Percentiles rank a stretch among this genome's conserved stretches.
Evolutionary conservation across 345 rosid genomes (phyloP).

Genomic region (Bruguiera parviflora): DNA sequence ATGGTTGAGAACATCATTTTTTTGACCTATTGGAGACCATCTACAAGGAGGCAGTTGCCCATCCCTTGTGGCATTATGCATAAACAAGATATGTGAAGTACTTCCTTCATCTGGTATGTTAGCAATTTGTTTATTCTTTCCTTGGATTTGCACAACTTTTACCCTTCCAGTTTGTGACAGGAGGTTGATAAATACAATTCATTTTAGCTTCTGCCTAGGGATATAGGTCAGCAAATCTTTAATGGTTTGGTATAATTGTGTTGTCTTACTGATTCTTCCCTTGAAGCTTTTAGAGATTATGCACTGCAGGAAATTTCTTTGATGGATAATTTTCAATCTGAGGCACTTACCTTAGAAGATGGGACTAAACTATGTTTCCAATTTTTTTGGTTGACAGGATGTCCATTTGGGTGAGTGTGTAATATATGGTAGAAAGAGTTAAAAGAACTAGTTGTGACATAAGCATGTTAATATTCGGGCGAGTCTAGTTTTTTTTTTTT

Average conservation of each 20-base stretch:
- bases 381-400: no score
- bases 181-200: constrained; percentile 19
- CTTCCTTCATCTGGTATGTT: background rate
- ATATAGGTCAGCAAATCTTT: constrained; percentile 29
- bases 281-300: background rate
- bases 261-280: constrained; percentile 8
- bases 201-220: constrained; percentile 28
- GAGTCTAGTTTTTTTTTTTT: no score
- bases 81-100: constrained; percentile 15
- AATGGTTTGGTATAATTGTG: constrained; percentile 22
- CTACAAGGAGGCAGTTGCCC: constrained; percentile 20
- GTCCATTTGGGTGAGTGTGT: no score
- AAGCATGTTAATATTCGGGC: no score
- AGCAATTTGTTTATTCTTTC: background rate
- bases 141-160: background rate
- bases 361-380: no score
- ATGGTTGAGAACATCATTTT: constrained; percentile 19
- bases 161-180: background rate
- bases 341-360: no score
- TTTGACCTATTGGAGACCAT: constrained; percentile 11
- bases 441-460: no score
- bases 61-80: constrained; percentile 16
- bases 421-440: no score
- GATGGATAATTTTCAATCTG: no score
- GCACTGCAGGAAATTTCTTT: background rate